Base-by-base conservation (phyloP, 2,329 filamentous ascomycete species). In the Fusarium scirpi region DNA sequence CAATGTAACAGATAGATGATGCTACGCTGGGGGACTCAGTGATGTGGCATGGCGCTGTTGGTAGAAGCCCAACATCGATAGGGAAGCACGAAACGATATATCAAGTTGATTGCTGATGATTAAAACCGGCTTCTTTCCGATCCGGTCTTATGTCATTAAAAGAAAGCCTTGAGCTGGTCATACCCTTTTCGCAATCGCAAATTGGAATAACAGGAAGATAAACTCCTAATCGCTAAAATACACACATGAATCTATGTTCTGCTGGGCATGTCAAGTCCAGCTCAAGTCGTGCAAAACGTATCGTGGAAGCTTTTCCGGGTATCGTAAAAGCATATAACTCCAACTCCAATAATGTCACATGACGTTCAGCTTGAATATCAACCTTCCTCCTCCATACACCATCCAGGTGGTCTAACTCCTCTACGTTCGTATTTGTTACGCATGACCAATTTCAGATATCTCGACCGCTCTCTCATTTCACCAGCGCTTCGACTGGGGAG, bases 1-100 rank as follows among this genome's bases (percentile, higher is more conserved):
- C 48, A 68, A 69, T 43, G 65, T 67, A 64, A 48, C 53, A 63
- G 27, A 34, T 34, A 64, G 9, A 64, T 25, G 30, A 74, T 67
- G 55, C 59, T 58, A 69, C 65, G 43, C 51, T 45, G 48, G 51
- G 46, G 51, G 53, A 46, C 43, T 52, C 51, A 61, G 64, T 74
- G 70, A 74, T 74, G 72, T 74, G 72, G 72, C 72, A 72, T 58
- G 13, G 63, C 55, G 32, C 55, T 40, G 68, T 70, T 73, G 72
- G 72, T 45, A 73, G 58, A 58, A 66, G 30, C 25, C 43, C 53
- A 62, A 30, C 58, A 47, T 59, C 29, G 48, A 45, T n/a, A 41
- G 45, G 27, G 9, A 43, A 30, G 27, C 27, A 48, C 61, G 64
- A 70, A 67, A 69, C 64, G 24, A 27, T 34, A 29, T 45, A 46